Conservation (phyloP, 495 filamentous ascomycete species). For the Penicillium turbatum region DNA sequence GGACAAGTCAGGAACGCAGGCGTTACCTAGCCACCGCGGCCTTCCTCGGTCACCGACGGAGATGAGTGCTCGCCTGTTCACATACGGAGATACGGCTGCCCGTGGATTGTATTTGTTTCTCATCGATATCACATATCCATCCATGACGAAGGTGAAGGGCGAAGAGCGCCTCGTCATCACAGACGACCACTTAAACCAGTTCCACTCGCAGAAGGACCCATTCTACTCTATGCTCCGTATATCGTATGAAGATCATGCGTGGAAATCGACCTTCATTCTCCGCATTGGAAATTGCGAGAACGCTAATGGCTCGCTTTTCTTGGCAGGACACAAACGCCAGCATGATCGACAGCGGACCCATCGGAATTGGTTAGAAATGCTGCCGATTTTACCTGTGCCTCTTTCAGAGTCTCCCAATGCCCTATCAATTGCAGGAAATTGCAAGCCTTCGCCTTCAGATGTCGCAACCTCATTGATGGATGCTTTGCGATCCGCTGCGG, state of each 20-base stretch:
- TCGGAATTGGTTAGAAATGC: background rate
- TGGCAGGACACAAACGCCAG: background rate
- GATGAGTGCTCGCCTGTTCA: too few species aligned
- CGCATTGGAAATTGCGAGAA: constrained; percentile 1
- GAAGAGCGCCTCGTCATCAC: constrained; percentile 11
- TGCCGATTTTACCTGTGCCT: background rate
- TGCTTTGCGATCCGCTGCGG: constrained; percentile 8
- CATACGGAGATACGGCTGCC: background rate
- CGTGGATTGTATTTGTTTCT: too few species aligned
- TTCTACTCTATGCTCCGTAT: too few species aligned
- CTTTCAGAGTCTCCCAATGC: too few species aligned
- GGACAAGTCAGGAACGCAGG: constrained; percentile 6
- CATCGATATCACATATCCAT: background rate
- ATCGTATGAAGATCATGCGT: constrained; percentile 1
- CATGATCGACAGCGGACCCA: constrained; percentile 1
- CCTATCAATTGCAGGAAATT: background rate
- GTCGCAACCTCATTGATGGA: background rate
- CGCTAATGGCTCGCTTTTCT: background rate
- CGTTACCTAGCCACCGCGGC: background rate
- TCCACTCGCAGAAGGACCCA: background rate
- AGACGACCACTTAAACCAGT: constrained; percentile 6
- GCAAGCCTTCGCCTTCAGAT: background rate
- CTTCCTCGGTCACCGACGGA: background rate
- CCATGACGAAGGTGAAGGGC: too few species aligned
- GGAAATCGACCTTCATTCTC: constrained; percentile 1